Evolutionary conservation across 2,329 filamentous ascomycete genomes (phyloP), one percentile per base, ranked within the genome.

Genomic region (Neonectria magnoliae): DNA sequence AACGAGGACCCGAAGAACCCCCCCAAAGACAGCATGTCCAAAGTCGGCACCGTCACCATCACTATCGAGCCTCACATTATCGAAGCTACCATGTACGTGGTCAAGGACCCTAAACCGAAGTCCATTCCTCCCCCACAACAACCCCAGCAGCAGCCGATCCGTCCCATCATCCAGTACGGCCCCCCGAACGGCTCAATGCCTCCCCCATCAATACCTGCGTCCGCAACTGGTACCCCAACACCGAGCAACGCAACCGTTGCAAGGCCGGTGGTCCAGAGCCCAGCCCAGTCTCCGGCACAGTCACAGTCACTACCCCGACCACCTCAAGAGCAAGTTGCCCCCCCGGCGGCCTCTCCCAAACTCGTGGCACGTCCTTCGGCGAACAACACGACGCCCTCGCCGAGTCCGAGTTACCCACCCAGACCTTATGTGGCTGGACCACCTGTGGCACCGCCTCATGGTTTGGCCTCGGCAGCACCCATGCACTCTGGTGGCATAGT

Each of bases 41-140:
- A 90, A 77, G 85, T 93, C 22, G 93, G 93, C 70, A 87, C 87
- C 70, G 89, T 92, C 66, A 89, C 89, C 36, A 88, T 97, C 66
- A 91, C 88, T 22, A 88, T 94, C 64, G 93, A 94, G 77, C 93
- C 93, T 48, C 92, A 96, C 75, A 87, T 92, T 47, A 88, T 96
- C 71, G 91, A 94, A 69, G 92, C 91, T 16, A 90, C 87, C 51
- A 87, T 94, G 82, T 94, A 86, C 74, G 86, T 87, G 20, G 88
- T 93, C 63, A 91, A 92, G 73, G 90, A 91, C 57, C 83, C 85
- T 8, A 88, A 87, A 68, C 83, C 74, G 25, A 78, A 81, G 41
- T 78, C 80, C 25, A 80, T 78, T 65, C 79, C 74, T 51, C 62
- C 33, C 22, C 65, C 52, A n/a, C 73, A 58, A 44, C 70, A 64